Percentiles rank a stretch among this genome's conserved stretches.
These are phyloP conservation scores for Penicillium paneum DNA, from an alignment of 2,329 filamentous ascomycete species.

Conservation along the genomic window DNA sequence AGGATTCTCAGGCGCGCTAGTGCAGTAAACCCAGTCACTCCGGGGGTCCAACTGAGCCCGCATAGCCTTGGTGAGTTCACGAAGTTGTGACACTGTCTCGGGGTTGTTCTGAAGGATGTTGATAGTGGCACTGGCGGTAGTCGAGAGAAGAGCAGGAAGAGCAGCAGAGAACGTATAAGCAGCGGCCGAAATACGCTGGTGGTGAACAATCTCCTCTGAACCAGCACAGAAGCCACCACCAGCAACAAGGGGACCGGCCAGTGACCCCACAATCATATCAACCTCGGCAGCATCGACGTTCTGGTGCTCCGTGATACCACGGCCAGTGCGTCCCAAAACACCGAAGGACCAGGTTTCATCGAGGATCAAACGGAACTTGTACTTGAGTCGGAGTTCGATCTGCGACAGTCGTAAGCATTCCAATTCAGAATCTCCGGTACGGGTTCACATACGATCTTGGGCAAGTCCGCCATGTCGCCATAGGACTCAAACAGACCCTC, in stretches of 20 bases:
- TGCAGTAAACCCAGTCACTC: slow-evolving; percentile 87
- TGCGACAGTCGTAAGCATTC: slow-evolving; percentile 33
- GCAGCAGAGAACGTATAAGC: slow-evolving; percentile 96
- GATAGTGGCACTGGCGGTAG: slow-evolving; percentile 91
- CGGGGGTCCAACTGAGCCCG: slow-evolving; percentile 82
- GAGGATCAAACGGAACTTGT: slow-evolving; percentile 96
- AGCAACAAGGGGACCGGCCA: slow-evolving; percentile 84
- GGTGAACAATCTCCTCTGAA: slow-evolving; percentile 84
- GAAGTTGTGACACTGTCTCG: slow-evolving; percentile 71
- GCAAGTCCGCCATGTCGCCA: slow-evolving; percentile 80
- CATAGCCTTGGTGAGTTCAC: slow-evolving; percentile 85
- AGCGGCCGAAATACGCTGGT: slow-evolving; percentile 88
- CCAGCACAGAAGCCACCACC: slow-evolving; percentile 96
- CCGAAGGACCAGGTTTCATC: slow-evolving; percentile 98
- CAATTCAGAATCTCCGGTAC: neutral
- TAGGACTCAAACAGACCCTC: slow-evolving; percentile 91
- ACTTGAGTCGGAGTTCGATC: slow-evolving; percentile 89
- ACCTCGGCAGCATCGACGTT: slow-evolving; percentile 91
- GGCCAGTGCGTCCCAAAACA: slow-evolving; percentile 83
- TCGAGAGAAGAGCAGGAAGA: slow-evolving; percentile 86
- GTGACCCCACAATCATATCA: slow-evolving; percentile 94
- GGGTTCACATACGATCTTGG: slow-evolving; percentile 65
- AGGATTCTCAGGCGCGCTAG: slow-evolving; percentile 79
- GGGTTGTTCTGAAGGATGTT: slow-evolving; percentile 82
- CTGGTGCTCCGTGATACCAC: slow-evolving; percentile 91